Evolutionary conservation across 2,329 filamentous ascomycete species (phyloP).

Genomic region (Trichophyton equinum): DNA sequence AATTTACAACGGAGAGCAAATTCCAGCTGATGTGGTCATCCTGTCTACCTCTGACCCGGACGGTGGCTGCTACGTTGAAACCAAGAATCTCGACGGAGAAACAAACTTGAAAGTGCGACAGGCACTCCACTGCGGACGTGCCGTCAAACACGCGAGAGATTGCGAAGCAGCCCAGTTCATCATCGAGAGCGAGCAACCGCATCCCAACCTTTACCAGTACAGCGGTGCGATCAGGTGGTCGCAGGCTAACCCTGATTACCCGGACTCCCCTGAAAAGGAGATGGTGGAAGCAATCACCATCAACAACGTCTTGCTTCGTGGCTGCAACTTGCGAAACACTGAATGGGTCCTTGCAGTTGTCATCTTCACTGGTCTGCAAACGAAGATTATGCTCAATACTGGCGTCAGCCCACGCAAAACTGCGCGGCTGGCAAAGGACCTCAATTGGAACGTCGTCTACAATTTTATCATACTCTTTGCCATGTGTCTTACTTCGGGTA

Average conservation of each 20-base stretch:
- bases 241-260: constrained; percentile 54
- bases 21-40: constrained; percentile 87
- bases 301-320: constrained; percentile 87
- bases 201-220: constrained; percentile 92
- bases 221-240: constrained; percentile 80
- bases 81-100: constrained; percentile 94
- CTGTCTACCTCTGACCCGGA: constrained; percentile 87
- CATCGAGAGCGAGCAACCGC: constrained; percentile 81
- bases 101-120: constrained; percentile 94
- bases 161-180: constrained; percentile 80
- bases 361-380: constrained; percentile 87
- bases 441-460: constrained; percentile 96
- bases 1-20: constrained; percentile 88
- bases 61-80: constrained; percentile 93
- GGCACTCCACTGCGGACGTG: constrained; percentile 71
- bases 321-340: constrained; percentile 86
- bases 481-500: constrained; percentile 77
- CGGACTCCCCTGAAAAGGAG: constrained; percentile 50
- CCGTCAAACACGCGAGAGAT: constrained; percentile 76
- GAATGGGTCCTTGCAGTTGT: constrained; percentile 92
- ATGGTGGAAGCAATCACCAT: constrained; percentile 92
- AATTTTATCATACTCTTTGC: constrained; percentile 82
- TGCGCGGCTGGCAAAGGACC: constrained; percentile 74
- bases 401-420: constrained; percentile 92
- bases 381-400: constrained; percentile 98